Percentiles rank a stretch among this genome's conserved stretches.
Evolutionary conservation across 2,329 filamentous ascomycete genomes (phyloP).

Genomic region (Penicillium sp.): DNA sequence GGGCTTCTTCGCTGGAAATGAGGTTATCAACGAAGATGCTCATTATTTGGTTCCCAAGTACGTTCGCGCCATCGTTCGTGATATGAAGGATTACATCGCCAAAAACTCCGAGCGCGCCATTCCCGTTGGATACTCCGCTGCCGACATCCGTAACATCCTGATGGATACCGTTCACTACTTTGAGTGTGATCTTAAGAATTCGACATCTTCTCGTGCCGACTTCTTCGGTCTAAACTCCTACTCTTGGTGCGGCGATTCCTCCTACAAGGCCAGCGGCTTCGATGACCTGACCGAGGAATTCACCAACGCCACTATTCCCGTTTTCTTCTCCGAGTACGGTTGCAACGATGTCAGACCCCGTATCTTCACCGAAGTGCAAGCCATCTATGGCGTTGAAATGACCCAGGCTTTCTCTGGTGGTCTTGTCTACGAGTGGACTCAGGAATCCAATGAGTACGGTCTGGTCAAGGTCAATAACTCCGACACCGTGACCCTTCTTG

Average conservation of each 20-base stretch:
- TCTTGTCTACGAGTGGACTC: constrained; percentile 52
- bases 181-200: constrained; percentile 53
- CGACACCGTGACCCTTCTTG: constrained; percentile 57
- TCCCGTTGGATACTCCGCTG: constrained; percentile 67
- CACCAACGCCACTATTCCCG: constrained; percentile 56
- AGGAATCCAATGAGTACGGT: constrained; percentile 50
- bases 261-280: constrained; percentile 56
- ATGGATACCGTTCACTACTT: constrained; percentile 62
- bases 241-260: constrained; percentile 65
- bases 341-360: constrained; percentile 61
- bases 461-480: constrained; percentile 63
- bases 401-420: constrained; percentile 59
- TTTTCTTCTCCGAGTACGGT: constrained; percentile 68
- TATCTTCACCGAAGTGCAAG: constrained; percentile 60
- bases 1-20: constrained; percentile 67
- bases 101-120: constrained; percentile 58
- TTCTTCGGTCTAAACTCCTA: constrained; percentile 69
- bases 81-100: constrained; percentile 67
- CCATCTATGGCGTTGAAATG: constrained; percentile 62
- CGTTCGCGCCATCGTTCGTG: constrained; percentile 63
- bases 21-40: constrained; percentile 64
- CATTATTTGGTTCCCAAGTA: constrained; percentile 56
- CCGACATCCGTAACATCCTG: constrained; percentile 61
- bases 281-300: constrained; percentile 60
- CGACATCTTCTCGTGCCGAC: constrained; percentile 56